phyloP scores from a whole-genome alignment of 352 stramenopile genomes.

The Thalassiosira exigua region DNA sequence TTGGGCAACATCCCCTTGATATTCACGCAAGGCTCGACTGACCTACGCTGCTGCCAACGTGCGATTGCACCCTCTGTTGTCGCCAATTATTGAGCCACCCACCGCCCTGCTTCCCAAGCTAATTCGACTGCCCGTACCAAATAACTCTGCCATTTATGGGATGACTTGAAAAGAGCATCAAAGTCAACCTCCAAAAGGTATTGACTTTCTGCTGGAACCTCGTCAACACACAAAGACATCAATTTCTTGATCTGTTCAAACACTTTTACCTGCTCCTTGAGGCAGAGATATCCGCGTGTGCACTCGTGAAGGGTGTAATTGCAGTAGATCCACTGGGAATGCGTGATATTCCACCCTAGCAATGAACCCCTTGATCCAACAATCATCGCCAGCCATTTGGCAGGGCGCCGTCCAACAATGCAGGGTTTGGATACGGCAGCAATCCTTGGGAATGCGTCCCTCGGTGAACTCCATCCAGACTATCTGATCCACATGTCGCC shows the following conservation, averaged over 20 bases:
- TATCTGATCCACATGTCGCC: conserved; percentile 31
- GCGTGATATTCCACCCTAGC: conserved; percentile 6
- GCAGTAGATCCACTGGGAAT: conserved; percentile 36
- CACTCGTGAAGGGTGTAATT: conserved; percentile 9
- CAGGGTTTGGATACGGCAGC: background rate
- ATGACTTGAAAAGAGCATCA: background rate
- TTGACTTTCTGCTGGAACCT: conserved; percentile 11
- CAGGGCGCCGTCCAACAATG: conserved; percentile 5
- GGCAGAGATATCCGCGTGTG: background rate
- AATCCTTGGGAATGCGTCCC: conserved; percentile 23
- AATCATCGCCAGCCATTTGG: background rate
- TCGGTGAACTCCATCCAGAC: conserved; percentile 34
- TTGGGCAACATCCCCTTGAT: background rate
- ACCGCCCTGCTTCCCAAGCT: background rate
- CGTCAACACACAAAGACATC: background rate
- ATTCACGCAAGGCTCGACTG: background rate
- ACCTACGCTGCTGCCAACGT: background rate
- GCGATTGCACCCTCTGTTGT: background rate
- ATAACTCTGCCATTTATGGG: conserved; percentile 18
- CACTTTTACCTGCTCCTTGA: conserved; percentile 6
- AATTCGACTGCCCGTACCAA: conserved; percentile 18
- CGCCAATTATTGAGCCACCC: background rate
- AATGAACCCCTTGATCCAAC: conserved; percentile 23
- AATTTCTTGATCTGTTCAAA: background rate
- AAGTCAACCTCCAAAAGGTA: conserved; percentile 29